Base-by-base conservation (phyloP, 2,329 filamentous ascomycete genomes). In the Fusarium fracticaudum region DNA sequence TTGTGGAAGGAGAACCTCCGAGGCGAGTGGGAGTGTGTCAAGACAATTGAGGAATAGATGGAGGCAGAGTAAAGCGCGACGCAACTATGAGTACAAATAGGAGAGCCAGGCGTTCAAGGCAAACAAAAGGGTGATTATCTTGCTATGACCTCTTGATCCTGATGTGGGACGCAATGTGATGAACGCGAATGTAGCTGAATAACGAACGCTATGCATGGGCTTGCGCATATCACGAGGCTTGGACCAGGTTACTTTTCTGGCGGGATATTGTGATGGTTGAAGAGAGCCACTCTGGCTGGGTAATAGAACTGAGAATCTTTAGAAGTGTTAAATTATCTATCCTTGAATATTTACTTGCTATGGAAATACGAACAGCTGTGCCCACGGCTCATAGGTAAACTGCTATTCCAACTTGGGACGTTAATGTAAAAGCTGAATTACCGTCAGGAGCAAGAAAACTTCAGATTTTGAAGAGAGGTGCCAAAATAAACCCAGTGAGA, bases 1-100 rank as follows among this genome's bases (percentile, higher is more conserved):
- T 84, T 99, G 83, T 99, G 96, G 96, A 99, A 98, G 89, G 96
- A 99, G 89, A 97, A 97, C 82, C 86, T 99, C 78, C 93, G 93
- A 82, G 96, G 96, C 63, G 94, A 97, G 81, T 99, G 96, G 96
- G 95, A 98, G 85, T 94, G 93, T 79, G 94, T 98, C 76, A 98
- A 98, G 90, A 95, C 94, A 68, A 95, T 99, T 81, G 96, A 98
- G 83, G 94, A 97, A 85, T 97, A 87, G 80, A 73, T 20, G 97
- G 85, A 97, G 87, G 79, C 69, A 17, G 40, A 51, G 45, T 43
- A 18, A 59, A 43, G 33, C 33, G 26, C 44, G 45, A 47, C 93
- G 93, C 80, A 95, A 97, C 82, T 94, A 97, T 85, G 96, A 86
- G 79, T 67, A 51, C 59, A 72, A 62, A 64, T 66, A 73, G 69